Conservation (phyloP, 768 basidiomycete genomes). For the Tremella fuciformis region DNA sequence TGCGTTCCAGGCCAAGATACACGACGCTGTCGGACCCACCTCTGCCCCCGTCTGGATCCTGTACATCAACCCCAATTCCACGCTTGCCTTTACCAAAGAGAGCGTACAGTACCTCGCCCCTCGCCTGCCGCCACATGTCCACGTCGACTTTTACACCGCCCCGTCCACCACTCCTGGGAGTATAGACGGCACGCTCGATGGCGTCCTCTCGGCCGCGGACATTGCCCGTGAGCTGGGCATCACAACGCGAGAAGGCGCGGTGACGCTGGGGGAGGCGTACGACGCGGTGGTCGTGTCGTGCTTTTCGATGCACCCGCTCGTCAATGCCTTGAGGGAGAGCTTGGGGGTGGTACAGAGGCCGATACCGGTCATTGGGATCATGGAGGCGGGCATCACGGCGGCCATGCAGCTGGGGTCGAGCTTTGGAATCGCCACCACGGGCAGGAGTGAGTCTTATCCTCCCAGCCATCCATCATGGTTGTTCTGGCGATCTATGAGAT, state of each 20-base stretch:
- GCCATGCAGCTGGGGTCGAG: constrained; percentile 12
- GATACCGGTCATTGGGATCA: constrained; percentile 13
- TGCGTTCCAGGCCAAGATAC: constrained; percentile 11
- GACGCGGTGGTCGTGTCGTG: constrained; percentile 16
- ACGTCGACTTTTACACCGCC: constrained; percentile 22
- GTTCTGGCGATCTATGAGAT: not conserved
- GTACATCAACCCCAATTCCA: constrained; percentile 25
- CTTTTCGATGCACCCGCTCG: constrained; percentile 21
- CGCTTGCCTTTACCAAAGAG: constrained; percentile 20
- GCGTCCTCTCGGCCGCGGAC: constrained; percentile 15
- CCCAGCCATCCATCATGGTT: not conserved
- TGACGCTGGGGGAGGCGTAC: constrained; percentile 1
- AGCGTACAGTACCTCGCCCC: constrained; percentile 1
- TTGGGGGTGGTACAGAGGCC: not conserved
- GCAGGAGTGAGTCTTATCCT: constrained; percentile 17
- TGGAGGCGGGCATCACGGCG: constrained; percentile 13
- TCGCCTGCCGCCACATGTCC: constrained; percentile 2
- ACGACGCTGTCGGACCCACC: constrained; percentile 11
- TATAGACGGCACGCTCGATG: constrained; percentile 22
- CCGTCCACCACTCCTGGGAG: constrained; percentile 13
- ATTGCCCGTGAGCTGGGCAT: constrained; percentile 13
- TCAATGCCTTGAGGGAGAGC: constrained; percentile 4
- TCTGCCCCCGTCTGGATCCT: constrained; percentile 14
- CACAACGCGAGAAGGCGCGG: not conserved
- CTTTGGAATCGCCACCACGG: constrained; percentile 26